Percentiles rank a stretch among this genome's conserved stretches.
phyloP scores from a whole-genome alignment of 495 filamentous ascomycete species.

The Endocarpon pusillum region DNA sequence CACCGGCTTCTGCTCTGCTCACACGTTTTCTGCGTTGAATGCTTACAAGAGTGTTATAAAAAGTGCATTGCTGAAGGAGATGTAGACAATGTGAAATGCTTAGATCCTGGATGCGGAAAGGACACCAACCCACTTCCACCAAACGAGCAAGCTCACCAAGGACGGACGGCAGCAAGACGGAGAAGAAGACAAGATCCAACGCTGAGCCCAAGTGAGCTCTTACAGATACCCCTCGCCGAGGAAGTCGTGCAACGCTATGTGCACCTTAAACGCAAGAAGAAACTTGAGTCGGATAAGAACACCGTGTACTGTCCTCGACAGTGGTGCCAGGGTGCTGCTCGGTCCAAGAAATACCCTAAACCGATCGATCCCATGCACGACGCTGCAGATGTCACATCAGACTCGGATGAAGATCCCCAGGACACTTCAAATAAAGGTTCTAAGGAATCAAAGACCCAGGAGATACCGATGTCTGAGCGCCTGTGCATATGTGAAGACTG shows the following conservation, averaged over 20 bases:
- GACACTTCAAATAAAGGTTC: slow-evolving; percentile 6
- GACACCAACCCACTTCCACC: slow-evolving; percentile 18
- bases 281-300: slow-evolving; percentile 74
- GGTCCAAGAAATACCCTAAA: slow-evolving; percentile 63
- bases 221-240: slow-evolving; percentile 63
- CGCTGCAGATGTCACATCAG: slow-evolving; percentile 27
- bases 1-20: slow-evolving; percentile 62
- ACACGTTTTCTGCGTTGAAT: slow-evolving; percentile 79
- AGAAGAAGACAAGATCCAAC: slow-evolving; percentile 39
- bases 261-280: slow-evolving; percentile 74
- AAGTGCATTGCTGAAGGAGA: slow-evolving; percentile 74
- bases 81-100: slow-evolving; percentile 57
- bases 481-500: slow-evolving; percentile 81
- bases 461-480: slow-evolving; percentile 35
- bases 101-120: slow-evolving; percentile 58
- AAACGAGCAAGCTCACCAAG: slow-evolving; percentile 3
- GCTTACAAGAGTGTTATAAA: slow-evolving; percentile 79
- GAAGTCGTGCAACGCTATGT: slow-evolving; percentile 73
- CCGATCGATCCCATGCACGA: slow-evolving; percentile 33
- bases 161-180: slow-evolving; percentile 10
- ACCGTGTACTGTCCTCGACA: slow-evolving; percentile 87
- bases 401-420: slow-evolving; percentile 7
- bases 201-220: slow-evolving; percentile 71
- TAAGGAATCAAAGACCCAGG: slow-evolving; percentile 19
- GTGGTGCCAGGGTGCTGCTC: slow-evolving; percentile 88